Evolutionary conservation across 225 moss, liverwort and hornwort genomes (phyloP), one percentile per base, ranked within the genome.

Genomic region (Antitrichia curtipendula): DNA sequence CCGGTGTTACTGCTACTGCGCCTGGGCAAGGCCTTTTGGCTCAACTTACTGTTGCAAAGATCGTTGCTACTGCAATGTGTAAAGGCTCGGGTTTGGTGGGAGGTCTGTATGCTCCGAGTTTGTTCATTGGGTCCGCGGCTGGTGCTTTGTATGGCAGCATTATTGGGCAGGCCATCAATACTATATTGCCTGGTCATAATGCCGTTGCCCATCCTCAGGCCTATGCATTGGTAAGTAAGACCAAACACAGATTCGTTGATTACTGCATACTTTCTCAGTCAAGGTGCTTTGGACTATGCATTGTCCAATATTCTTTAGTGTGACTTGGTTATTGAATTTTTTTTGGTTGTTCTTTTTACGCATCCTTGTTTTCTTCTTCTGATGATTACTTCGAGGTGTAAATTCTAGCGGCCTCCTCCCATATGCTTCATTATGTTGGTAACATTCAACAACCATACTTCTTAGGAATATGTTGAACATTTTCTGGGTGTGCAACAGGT

Each of bases 181-280:
- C 96, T 60, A 93, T 95, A 20, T 87, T 96, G 83, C 96, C 97
- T 86, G 99, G 97, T 74, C 98, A 96, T 85, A 96, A 98, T 89
- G 97, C 97, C 81, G 99, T 99, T n/a, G 99, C 99, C 86, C 99
- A 99, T 92, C 99, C 99, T 78, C 99, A 99, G 90, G 99, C 99
- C 62, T 99, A 99, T 91, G 99, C 99, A 59, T 88, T 99, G 95
- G 99, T 97, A 92, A 78, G 77, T n/a, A 38, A 27, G 17, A 86
- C 84, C 53, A 36, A 74, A n/a, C 54, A n/a, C 74, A 54, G 41
- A 36, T 89, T 75, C 45, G 54, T 75, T 73, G 57, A 80, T 87
- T 75, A 16, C 69, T 73, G 72, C 56, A 54, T 57, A 52, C 80
- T 73, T 75, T 32, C 69, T 77, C 31, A 31, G 29, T 61, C 76